These are phyloP conservation scores for Aquilaria sinensis DNA, from an alignment of 345 rosid species.

Conservation along the genomic window DNA sequence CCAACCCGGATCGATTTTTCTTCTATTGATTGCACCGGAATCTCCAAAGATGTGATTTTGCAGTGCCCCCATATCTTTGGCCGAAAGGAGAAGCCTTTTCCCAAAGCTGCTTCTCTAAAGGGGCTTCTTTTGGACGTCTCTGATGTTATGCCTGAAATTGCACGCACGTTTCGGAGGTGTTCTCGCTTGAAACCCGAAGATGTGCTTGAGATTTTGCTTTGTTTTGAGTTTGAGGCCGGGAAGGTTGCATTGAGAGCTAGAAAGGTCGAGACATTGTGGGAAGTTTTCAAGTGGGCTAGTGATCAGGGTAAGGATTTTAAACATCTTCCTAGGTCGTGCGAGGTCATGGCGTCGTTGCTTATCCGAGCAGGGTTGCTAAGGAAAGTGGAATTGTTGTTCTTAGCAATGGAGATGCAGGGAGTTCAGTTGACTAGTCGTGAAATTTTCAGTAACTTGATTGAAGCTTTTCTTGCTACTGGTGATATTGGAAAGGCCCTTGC, in stretches of 20 bases:
- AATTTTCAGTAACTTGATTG: conserved; percentile 41
- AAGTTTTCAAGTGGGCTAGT: conserved; percentile 44
- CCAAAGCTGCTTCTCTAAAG: conserved; percentile 31
- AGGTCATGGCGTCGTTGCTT: conserved; percentile 58
- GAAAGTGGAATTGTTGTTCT: conserved; percentile 51
- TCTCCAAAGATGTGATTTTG: conserved; percentile 25
- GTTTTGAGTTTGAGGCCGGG: conserved; percentile 36
- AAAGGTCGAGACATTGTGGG: conserved; percentile 66
- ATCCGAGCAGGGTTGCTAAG: conserved; percentile 44
- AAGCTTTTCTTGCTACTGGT: conserved; percentile 33
- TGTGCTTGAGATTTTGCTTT: conserved; percentile 50
- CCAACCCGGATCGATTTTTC: conserved; percentile 25
- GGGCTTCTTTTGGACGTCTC: conserved; percentile 49
- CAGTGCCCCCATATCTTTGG: conserved; percentile 19
- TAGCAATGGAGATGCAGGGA: conserved; percentile 37
- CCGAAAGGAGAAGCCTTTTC: conserved; percentile 17
- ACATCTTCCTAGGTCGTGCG: conserved; percentile 47
- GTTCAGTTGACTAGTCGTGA: conserved; percentile 31
- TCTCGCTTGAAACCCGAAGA: conserved; percentile 39
- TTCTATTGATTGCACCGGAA: conserved; percentile 19
- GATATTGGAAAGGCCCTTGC: conserved; percentile 49
- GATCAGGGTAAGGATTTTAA: conserved; percentile 38
- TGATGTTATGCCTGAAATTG: conserved; percentile 47
- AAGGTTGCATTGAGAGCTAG: conserved; percentile 24
- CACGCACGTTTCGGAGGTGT: conserved; percentile 49